Conservation (phyloP, 495 filamentous ascomycete genomes). For the Talaromyces nanjingensis region DNA sequence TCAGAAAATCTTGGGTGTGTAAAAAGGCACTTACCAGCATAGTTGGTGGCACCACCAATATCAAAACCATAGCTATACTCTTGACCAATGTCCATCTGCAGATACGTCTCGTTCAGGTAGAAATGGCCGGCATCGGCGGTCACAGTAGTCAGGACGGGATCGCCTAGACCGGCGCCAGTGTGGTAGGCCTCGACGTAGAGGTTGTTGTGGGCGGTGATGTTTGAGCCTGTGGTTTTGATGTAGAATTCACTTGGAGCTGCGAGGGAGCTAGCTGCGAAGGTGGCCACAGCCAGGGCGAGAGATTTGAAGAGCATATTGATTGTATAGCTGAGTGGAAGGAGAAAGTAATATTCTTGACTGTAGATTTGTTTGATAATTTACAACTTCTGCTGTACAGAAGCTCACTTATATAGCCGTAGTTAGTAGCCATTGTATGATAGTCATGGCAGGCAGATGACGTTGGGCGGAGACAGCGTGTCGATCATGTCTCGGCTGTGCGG, state of each 20-base stretch:
- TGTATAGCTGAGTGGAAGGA: no score
- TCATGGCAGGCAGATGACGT: background rate
- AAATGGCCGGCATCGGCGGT: slow-evolving; percentile 19
- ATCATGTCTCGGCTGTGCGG: slow-evolving; percentile 2
- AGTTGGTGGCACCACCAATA: slow-evolving; percentile 21
- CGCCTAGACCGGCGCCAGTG: slow-evolving; percentile 40
- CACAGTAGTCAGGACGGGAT: slow-evolving; percentile 32
- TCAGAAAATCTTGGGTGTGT: background rate
- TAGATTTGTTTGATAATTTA: background rate
- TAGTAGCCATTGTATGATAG: no score
- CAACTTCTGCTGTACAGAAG: background rate
- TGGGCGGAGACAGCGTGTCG: background rate
- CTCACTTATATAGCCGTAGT: background rate
- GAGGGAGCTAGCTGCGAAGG: slow-evolving; percentile 12
- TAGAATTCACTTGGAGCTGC: slow-evolving; percentile 25
- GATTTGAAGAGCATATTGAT: background rate
- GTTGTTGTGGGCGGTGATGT: slow-evolving; percentile 26
- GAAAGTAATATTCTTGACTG: background rate
- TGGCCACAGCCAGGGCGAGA: background rate
- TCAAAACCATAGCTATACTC: slow-evolving; percentile 33
- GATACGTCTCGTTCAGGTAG: slow-evolving; percentile 37
- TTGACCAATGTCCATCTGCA: slow-evolving; percentile 28
- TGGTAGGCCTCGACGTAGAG: slow-evolving; percentile 44
- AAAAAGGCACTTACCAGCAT: slow-evolving; percentile 19
- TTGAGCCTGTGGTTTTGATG: slow-evolving; percentile 33